Conservation (phyloP, 192 early-diverging fungal genomes). For the Funneliformis mosseae region DNA sequence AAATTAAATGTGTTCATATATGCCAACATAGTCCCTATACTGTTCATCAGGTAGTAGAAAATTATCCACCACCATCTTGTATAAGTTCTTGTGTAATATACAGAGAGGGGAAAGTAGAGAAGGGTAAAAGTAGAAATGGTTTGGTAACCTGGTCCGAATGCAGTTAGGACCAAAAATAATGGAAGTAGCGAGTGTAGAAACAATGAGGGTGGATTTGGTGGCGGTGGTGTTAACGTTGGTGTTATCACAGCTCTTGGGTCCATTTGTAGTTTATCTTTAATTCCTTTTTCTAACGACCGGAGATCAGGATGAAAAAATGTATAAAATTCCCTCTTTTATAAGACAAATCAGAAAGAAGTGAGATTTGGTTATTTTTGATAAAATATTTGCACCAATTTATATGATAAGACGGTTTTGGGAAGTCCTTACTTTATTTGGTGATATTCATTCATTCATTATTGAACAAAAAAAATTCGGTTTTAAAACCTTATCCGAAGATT, state of each 20-base stretch:
- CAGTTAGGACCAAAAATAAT: neutral
- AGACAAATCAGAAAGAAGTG: too few species aligned
- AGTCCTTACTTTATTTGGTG: too few species aligned
- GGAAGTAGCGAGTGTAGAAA: neutral
- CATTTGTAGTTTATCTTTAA: neutral
- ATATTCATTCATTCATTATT: too few species aligned
- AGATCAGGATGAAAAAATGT: too few species aligned
- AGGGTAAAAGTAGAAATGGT: constrained; percentile 3
- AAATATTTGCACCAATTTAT: too few species aligned
- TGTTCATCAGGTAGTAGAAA: neutral
- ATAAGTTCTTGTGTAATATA: constrained; percentile 7
- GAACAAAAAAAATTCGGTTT: too few species aligned
- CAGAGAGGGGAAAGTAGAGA: constrained; percentile 1
- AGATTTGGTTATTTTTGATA: too few species aligned
- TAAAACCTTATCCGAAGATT: too few species aligned
- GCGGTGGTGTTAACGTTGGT: neutral
- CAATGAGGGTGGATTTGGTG: neutral
- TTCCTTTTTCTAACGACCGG: too few species aligned
- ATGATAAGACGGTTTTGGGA: too few species aligned
- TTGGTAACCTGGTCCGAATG: constrained; percentile 17
- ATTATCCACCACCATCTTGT: constrained; percentile 9
- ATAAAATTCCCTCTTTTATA: too few species aligned
- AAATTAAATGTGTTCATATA: neutral
- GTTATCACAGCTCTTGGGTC: neutral
- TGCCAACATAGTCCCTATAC: neutral